Base-by-base conservation (phyloP, 352 stramenopile genomes). In the Lagenidium sp. region DNA sequence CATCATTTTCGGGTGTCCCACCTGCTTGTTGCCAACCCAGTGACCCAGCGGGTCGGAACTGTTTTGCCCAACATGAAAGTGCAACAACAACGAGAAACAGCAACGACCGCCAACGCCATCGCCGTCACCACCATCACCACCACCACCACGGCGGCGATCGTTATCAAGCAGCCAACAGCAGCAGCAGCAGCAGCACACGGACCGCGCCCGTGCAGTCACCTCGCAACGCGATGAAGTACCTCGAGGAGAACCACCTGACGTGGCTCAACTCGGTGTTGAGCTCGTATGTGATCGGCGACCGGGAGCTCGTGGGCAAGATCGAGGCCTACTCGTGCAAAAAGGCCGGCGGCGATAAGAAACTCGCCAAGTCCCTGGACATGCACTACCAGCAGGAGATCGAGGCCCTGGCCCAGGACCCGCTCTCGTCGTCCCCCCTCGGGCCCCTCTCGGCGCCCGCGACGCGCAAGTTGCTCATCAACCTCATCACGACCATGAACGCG, bases 401-500 rank as follows among this genome's bases (percentile, higher is more conserved):
- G 41, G 64, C 61, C 21, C 50, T 69, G 25, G 36, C 61, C 16
- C 60, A 55, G n/a, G 70, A 85, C 40, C 32, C 78, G 50, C 57
- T 84, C 41, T 64, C 71, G 35, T 80, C 68, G 35, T 87, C 79
- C 35, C 75, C 82, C n/a, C 64, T 96, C 15, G 84, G 86, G 0
- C 68, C 78, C 10, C 68, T 96, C 20, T 69, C 73, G 0, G 65
- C 89, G 16, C 52, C 75, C 0, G 56, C 79, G 40, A 96, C 83
- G 28, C 69, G 88, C 35, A 91, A 95, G 49, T 70, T 95, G 44
- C 67, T 97, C 6, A 95, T 96, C 50, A 94, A 96, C 50, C 64
- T 97, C 42, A 97, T 97, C 50, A 90, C 80, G 35, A 97, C 88
- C 16, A 96, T 97, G 85, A 97, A 97, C 68, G 83, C 85, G 22